Evolutionary conservation across 169 alveolate species (phyloP), one percentile per base, ranked within the genome.

Genomic region (Eimeria maxima): DNA sequence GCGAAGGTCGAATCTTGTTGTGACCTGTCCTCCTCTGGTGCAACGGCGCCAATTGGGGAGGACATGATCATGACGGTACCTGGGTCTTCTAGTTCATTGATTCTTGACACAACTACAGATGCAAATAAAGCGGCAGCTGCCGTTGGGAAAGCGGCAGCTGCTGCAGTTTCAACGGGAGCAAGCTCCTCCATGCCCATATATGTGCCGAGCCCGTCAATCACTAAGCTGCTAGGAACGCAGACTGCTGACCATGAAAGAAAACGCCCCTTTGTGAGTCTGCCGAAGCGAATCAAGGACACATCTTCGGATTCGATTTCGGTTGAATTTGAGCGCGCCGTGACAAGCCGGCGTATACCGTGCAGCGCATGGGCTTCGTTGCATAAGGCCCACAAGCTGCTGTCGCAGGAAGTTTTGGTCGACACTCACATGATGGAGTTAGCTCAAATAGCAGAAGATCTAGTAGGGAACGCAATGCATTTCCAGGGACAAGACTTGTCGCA

Each of bases 251-350:
- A 1, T 16, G 74, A 24, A 7, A 24, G 42, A 16, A 65, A 65
- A 24, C 42, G 22, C 86, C 86, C 86, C 38, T 74, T 74, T 74
- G 86, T 38, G 63, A 57, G 86, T 22, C 63, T 74, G 63, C 86
- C 86, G 22, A 69, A 13, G 22, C 44, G 78, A 44, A 24, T 14
- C 13, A 60, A 20, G 16, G 63, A 45, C 20, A 4, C 3, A 18
- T 3, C 33, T 16, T 3, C 20, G 86, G 13, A 2, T 74, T 24
- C 33, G 53, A 6, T 13, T 11, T 74, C 4, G n/a, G 60, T 74
- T 22, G 86, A 74, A 29, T 18, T 74, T n/a, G n/a, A 33, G 33
- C 2, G 57, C 5, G 86, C 86, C 29, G 10, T 74, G 86, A 7
- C 38, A 63, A 18, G 42, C 18, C 13, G 38, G 16, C 53, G 33